Base-by-base conservation (phyloP, 1,139 yeast genomes). In the Diutina scorzettiae region DNA sequence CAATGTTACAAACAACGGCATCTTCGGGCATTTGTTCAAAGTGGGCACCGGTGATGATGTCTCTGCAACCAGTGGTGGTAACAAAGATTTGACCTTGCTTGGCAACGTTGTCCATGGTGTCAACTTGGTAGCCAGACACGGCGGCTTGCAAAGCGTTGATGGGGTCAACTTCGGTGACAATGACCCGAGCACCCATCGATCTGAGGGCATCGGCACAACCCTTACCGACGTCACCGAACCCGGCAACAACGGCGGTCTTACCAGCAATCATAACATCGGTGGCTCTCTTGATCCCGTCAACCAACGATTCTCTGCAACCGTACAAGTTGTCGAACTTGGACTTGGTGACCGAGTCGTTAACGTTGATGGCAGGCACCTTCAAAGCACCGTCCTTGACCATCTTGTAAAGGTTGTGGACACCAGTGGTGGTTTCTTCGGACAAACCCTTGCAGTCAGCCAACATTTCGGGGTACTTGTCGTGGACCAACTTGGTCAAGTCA, bases 201-300 rank as follows among this genome's bases (percentile, higher is more conserved):
- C 89, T 85, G 61, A 93, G 81, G 56, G 99, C 96, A 85, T 89
- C 83, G 64, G 96, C 97, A 77, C 98, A 91, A 69, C 99, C 99
- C 77, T 91, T 91, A 76, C 99, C 99, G 61, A 91, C 99, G 66
- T 91, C 99, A 80, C 99, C 99, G 76, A 81, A 91, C 70, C 99
- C 99, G 51, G 97, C 97, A 59, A 91, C 98, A 57, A 91, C 93
- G 52, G 97, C 95, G 61, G 87, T 93, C 76, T 91, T 91, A 76
- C 99, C 99, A 54, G 97, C 98, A 64, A 91, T 83, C 98, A 91
- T 93, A 58, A 91, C 98, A 63, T 91, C 99, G 62, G 99, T 91
- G 67, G 98, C 99, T 76, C 99, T 87, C 81, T 91, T 93, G 69
- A 91, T 91, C 76, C 98, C 98, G 69, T 91, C 98, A 57, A 91